Base-by-base conservation (phyloP, 106 monocot species). In the Allium fistulosum region DNA sequence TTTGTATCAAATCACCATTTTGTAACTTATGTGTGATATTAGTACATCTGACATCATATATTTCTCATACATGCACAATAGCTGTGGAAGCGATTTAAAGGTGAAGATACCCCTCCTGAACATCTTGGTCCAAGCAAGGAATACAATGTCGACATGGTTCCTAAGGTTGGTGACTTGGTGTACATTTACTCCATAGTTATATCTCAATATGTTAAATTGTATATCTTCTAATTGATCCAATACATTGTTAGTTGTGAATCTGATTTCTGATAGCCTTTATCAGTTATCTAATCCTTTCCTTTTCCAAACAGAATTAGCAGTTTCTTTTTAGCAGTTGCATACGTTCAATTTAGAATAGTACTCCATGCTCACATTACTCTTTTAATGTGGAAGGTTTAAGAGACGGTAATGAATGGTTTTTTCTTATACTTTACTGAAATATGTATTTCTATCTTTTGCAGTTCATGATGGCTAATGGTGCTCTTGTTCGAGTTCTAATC, bases 381-480 rank as follows among this genome's bases (percentile, higher is more conserved):
- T 17, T 59, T 59, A 10, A 15, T 59, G 17, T 17, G 22, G 9
- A 9, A 9, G 18, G n/a, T 13, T 17, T 17, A 9, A 4, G n/a
- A 22, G 59, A 15, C n/a, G 11, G 11, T 6, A 55, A 55, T 12
- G 11, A 2, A 55, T 55, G 15, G 53, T 55, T 8, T 6, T 55
- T 55, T 11, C 15, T 55, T 55, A 15, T 55, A 12, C 3, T 15
- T 55, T 55, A 15, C 15, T 12, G 53, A 55, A 15, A 11, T 55
- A 12, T 55, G 7, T 55, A 4, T 17, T 63, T 47, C 15, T 13
- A 4, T 27, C 49, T 49, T 70, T 74, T 57, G 48, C 85, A 88
- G 95, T 95, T 95, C 67, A 95, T 95, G 95, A 95, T 95, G 95
- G 95, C 95, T 14, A 95, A 95, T 70, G 95, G 95, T 63, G 67